Percentiles rank a stretch among this genome's conserved stretches.
Evolutionary conservation across 352 stramenopile genomes (phyloP).

Genomic region (Globisporangium lucens): DNA sequence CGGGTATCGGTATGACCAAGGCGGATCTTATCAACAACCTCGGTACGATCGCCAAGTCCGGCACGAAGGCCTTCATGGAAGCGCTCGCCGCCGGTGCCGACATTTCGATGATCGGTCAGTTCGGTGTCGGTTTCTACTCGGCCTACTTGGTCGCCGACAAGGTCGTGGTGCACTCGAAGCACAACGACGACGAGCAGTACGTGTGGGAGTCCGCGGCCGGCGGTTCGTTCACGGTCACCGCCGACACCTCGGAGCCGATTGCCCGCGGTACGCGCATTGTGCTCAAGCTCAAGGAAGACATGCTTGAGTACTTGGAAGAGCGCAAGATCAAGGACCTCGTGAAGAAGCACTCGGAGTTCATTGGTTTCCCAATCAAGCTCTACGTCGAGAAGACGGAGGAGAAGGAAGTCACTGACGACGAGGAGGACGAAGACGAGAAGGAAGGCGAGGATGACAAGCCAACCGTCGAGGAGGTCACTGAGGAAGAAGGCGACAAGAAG

Average conservation of each 20-base stretch:
- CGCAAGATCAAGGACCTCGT: slow-evolving; percentile 98
- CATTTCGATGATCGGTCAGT: slow-evolving; percentile 99
- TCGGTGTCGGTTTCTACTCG: slow-evolving; percentile 99
- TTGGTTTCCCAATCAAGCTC: slow-evolving; percentile 99
- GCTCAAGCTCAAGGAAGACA: slow-evolving; percentile 98
- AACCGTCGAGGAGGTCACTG: slow-evolving; percentile 96
- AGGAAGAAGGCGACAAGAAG: slow-evolving; percentile 97
- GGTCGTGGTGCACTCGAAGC: slow-evolving; percentile 98
- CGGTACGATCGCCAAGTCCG: slow-evolving; percentile 99
- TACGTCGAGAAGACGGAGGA: slow-evolving; percentile 99
- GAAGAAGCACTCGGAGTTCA: slow-evolving; percentile 99
- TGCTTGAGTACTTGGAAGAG: slow-evolving; percentile 99
- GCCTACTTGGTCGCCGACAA: slow-evolving; percentile 99
- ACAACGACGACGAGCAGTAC: slow-evolving; percentile 98
- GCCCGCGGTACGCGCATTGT: slow-evolving; percentile 94
- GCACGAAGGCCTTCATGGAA: slow-evolving; percentile 99
- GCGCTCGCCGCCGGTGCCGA: slow-evolving; percentile 96
- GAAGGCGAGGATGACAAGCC: slow-evolving; percentile 95
- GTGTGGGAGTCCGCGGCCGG: slow-evolving; percentile 97
- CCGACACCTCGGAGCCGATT: slow-evolving; percentile 87
- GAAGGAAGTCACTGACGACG: slow-evolving; percentile 99
- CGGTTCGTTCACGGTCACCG: slow-evolving; percentile 96
- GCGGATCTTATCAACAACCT: slow-evolving; percentile 99
- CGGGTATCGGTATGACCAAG: slow-evolving; percentile 99
- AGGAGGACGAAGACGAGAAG: slow-evolving; percentile 96